Base-by-base conservation (phyloP, 1,284 basidiomycete genomes). In the Quambalaria eucalypti region DNA sequence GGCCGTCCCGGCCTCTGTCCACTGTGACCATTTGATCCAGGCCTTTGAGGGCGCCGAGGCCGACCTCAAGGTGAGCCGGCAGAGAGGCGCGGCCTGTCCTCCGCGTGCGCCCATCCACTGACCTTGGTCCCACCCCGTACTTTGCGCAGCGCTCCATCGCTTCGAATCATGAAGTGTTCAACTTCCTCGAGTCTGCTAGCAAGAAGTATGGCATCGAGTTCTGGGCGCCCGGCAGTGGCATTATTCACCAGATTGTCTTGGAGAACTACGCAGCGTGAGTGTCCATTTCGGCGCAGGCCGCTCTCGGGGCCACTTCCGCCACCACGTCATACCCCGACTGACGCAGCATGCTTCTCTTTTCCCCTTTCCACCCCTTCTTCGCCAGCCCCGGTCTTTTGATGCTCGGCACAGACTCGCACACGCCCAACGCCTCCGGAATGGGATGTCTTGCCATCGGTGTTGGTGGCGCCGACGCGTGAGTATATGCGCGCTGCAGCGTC, bases 391-490 rank as follows among this genome's bases (percentile, higher is more conserved):
- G 82, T 65, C 74, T 82, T 12, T 76, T 83, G 59, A 80, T 80
- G 79, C 77, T 80, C 47, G 82, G 81, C 54, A 76, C 79, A 83
- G 95, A 99, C 78, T 93, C 90, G 29, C 95, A 99, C 78, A 98
- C 95, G 4, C 95, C 95, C 7, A 98, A 99, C 76, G 95, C 95
- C 40, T 91, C 92, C 61, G 95, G 95, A 49, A 83, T 98, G 53
- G 95, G 95, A n/a, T 84, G 93, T 81, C 83, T 99, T 58, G 95
- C 95, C 8, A 97, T 97, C 57, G 95, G 95, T 60, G 95, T 99
- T 25, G 95, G 95, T 64, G 95, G 95, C 59, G 95, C 95, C 21
- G 95, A 99, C 76, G 95, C 95, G n/a, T n/a, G n/a, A 19, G n/a
- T 12, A 19, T 21, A 38, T 4, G 10, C 33, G 23, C 31, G 16